These are phyloP conservation scores for Candida loeiensis DNA, from an alignment of 805 yeast genomes.

Conservation along the genomic window DNA sequence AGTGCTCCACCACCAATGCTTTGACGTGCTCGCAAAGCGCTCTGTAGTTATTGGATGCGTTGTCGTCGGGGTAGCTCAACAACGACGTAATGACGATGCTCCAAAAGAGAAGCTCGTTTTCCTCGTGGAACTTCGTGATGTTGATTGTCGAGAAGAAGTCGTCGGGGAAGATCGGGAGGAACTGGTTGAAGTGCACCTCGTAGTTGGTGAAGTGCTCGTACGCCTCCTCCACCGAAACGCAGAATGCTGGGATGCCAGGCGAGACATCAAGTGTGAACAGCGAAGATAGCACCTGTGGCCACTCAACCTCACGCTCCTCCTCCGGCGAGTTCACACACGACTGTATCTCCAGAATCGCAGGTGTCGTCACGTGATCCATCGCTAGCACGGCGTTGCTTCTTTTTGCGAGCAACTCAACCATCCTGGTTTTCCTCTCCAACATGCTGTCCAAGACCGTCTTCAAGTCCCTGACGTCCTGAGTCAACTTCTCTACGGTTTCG, in stretches of 20 bases:
- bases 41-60: conserved; percentile 18
- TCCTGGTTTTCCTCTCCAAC: conserved; percentile 19
- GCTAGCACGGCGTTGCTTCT: conserved; percentile 3
- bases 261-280: conserved; percentile 1
- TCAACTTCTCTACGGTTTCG: conserved; percentile 24
- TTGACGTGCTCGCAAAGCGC: conserved; percentile 31
- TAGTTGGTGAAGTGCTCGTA: conserved; percentile 20
- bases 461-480: conserved; percentile 24
- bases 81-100: conserved; percentile 34
- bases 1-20: conserved; percentile 35
- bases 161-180: conserved; percentile 28
- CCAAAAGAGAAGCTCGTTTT: conserved; percentile 41
- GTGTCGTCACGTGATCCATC: too few relatives aligned
- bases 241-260: conserved; percentile 6
- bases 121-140: conserved; percentile 15
- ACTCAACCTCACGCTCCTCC: background rate
- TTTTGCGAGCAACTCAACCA: conserved; percentile 15
- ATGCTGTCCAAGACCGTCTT: conserved; percentile 21
- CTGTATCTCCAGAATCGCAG: conserved; percentile 14
- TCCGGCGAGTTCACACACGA: conserved; percentile 13
- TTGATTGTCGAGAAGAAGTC: conserved; percentile 16
- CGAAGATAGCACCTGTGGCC: conserved; percentile 1
- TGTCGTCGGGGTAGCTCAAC: conserved; percentile 18
- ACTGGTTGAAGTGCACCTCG: conserved; percentile 26
- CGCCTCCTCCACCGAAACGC: conserved; percentile 12